Percentiles rank a stretch among this genome's conserved stretches.
These are phyloP conservation scores for Colletotrichum higginsianum DNA, from an alignment of 2,329 filamentous ascomycete genomes.

Conservation along the genomic window DNA sequence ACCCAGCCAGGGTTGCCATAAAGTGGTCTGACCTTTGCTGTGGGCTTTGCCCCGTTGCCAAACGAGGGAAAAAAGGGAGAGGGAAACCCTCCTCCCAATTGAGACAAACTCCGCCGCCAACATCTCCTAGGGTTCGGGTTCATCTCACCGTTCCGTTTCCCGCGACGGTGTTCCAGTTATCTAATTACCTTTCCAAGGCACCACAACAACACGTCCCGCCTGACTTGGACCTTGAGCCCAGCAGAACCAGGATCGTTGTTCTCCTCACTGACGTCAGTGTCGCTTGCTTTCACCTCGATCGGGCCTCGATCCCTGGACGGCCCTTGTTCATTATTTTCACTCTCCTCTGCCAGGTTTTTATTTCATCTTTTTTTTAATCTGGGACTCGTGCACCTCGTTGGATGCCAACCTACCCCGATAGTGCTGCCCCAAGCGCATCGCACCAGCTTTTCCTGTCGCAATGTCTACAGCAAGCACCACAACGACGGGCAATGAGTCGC, in stretches of 20 bases:
- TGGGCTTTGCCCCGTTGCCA: conserved; percentile 33
- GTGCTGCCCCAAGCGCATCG: conserved; percentile 17
- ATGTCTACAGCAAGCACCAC: conserved; percentile 35
- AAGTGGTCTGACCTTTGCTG: conserved; percentile 39
- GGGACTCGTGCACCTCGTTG: conserved; percentile 11
- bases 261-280: conserved; percentile 42
- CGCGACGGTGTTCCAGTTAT: conserved; percentile 37
- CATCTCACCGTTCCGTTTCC: conserved; percentile 37
- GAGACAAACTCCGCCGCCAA: conserved; percentile 17
- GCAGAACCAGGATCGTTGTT: conserved; percentile 38
- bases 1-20: conserved; percentile 26
- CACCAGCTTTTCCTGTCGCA: conserved; percentile 22
- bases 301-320: conserved; percentile 24
- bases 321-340: conserved; percentile 4
- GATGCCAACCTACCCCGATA: not conserved
- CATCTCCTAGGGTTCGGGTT: conserved; percentile 33
- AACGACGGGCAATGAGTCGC: conserved; percentile 31
- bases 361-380: conserved; percentile 21
- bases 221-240: conserved; percentile 38
- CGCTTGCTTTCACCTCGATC: conserved; percentile 21
- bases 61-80: conserved; percentile 6
- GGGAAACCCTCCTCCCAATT: conserved; percentile 13
- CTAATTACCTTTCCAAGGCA: conserved; percentile 4
- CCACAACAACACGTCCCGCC: conserved; percentile 29
- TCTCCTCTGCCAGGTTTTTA: not conserved